Conservation (phyloP, 495 filamentous ascomycete species). For the Achaetomiella virescens region DNA sequence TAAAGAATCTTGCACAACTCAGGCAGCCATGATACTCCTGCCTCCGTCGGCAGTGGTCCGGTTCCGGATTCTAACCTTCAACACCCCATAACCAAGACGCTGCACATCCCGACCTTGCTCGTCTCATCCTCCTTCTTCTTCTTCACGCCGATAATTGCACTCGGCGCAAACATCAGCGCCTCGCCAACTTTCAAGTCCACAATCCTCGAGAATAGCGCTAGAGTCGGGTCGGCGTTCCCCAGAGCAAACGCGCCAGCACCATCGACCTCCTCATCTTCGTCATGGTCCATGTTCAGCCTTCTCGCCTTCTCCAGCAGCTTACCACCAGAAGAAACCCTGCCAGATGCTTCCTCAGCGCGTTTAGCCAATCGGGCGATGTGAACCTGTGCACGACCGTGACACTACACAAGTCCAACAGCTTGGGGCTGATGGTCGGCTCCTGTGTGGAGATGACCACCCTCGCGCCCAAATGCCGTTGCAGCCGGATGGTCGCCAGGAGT, state of each 20-base stretch:
- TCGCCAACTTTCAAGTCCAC: constrained; percentile 56
- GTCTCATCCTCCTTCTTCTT: constrained; percentile 12
- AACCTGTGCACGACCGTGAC: constrained; percentile 72
- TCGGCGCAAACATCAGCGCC: constrained; percentile 60
- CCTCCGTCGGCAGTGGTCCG: constrained; percentile 55
- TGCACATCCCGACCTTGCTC: constrained; percentile 14
- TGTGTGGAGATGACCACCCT: constrained; percentile 70
- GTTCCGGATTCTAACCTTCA: constrained; percentile 49
- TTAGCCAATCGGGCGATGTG: constrained; percentile 63
- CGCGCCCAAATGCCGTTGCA: constrained; percentile 62
- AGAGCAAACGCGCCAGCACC: constrained; percentile 8
- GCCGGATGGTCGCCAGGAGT: constrained; percentile 57
- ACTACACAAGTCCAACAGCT: constrained; percentile 64
- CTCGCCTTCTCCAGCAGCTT: constrained; percentile 20
- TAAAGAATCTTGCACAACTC: not conserved
- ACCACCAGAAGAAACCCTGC: constrained; percentile 34
- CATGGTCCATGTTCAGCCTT: not conserved
- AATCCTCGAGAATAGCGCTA: constrained; percentile 50
- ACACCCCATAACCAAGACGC: constrained; percentile 40
- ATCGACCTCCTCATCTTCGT: not conserved
- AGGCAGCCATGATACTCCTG: constrained; percentile 43
- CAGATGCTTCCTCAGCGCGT: constrained; percentile 54
- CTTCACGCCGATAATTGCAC: constrained; percentile 44
- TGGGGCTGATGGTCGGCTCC: constrained; percentile 67
- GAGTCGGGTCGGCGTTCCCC: constrained; percentile 22